phyloP scores from a whole-genome alignment of 208 protist species.

The Angomonas ambiguus region DNA sequence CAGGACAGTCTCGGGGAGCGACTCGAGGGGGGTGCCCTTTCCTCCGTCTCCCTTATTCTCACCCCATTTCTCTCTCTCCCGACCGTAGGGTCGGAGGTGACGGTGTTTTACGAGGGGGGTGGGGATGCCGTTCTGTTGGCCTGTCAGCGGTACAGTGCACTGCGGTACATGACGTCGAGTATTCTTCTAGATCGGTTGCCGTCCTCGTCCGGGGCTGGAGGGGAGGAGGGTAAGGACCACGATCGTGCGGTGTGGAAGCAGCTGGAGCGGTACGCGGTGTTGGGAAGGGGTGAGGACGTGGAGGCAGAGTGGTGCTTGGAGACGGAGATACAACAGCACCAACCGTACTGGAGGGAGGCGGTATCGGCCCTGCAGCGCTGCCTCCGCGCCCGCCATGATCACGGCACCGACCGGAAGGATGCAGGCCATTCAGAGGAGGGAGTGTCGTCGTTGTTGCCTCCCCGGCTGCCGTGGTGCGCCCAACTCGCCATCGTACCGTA shows the following conservation, averaged over 20 bases:
- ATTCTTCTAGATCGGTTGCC: background rate
- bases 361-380: no score
- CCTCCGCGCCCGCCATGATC: no score
- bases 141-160: conserved; percentile 58
- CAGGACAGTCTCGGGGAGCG: background rate
- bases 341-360: background rate
- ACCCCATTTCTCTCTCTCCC: conserved; percentile 77
- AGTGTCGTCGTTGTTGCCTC: background rate
- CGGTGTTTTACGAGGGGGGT: conserved; percentile 50
- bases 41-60: conserved; percentile 41
- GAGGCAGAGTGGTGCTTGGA: background rate
- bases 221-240: background rate
- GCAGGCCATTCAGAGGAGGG: no score
- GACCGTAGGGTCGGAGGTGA: conserved; percentile 64
- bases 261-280: background rate
- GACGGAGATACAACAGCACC: background rate
- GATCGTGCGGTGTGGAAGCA: background rate
- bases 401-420: no score
- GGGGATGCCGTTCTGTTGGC: conserved; percentile 47
- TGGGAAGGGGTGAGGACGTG: background rate
- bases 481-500: background rate
- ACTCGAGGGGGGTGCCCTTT: background rate
- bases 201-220: no score
- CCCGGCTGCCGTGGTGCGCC: background rate
- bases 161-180: conserved; percentile 59